A percentile compares a stretch with the other conserved stretches of the same genome.
Conservation (phyloP, 768 basidiomycete genomes). For the Pluteus cervinus region DNA sequence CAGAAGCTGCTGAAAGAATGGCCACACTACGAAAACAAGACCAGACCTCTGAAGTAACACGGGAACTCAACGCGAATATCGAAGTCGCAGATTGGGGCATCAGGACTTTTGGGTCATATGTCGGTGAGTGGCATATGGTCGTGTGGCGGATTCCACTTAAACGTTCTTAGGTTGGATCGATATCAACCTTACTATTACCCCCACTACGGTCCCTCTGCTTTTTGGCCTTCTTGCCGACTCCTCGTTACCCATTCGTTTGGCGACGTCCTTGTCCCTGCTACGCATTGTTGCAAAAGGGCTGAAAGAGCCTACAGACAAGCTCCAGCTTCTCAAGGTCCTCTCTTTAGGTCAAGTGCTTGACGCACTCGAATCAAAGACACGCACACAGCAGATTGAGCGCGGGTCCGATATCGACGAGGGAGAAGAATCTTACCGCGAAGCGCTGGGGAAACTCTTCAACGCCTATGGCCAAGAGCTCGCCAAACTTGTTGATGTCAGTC, state of each 20-base stretch:
- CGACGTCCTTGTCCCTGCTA: constrained; percentile 73
- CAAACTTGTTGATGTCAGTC: constrained; percentile 75
- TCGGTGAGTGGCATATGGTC: constrained; percentile 42
- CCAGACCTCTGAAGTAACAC: constrained; percentile 31
- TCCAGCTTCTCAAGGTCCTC: constrained; percentile 85
- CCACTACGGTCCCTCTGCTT: constrained; percentile 77
- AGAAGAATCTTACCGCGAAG: constrained; percentile 85
- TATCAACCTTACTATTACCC: constrained; percentile 92
- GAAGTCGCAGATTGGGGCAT: constrained; percentile 94
- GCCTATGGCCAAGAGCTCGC: constrained; percentile 75
- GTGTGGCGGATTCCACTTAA: background rate
- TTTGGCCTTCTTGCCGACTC: constrained; percentile 78
- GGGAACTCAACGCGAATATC: constrained; percentile 49
- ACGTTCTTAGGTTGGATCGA: constrained; percentile 89
- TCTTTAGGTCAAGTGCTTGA: constrained; percentile 79
- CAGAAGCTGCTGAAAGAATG: constrained; percentile 63
- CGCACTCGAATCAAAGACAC: constrained; percentile 73
- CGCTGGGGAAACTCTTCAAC: constrained; percentile 79
- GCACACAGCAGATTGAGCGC: constrained; percentile 56
- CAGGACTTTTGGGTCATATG: constrained; percentile 87
- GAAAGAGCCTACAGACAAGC: constrained; percentile 84
- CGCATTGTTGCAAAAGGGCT: constrained; percentile 90
- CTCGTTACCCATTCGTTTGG: constrained; percentile 73
- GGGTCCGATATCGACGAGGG: constrained; percentile 78
- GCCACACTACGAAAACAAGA: constrained; percentile 42